These are phyloP conservation scores for Lasiodiplodia citricola DNA, from an alignment of 2,329 filamentous ascomycete species.

Conservation along the genomic window DNA sequence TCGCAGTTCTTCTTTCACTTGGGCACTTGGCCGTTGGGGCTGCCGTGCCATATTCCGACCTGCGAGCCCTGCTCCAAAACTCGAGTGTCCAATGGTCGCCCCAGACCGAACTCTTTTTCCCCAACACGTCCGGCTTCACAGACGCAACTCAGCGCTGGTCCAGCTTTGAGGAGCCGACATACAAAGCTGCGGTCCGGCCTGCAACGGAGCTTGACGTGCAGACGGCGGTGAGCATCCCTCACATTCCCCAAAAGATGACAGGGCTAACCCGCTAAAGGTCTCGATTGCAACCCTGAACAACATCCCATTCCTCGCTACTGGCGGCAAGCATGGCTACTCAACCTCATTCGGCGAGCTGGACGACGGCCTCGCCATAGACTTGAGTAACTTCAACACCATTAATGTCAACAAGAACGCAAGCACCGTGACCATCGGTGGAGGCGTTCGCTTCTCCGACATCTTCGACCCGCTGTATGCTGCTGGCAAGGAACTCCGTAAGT, in stretches of 20 bases:
- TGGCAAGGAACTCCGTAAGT: slow-evolving; percentile 41
- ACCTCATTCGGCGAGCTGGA: slow-evolving; percentile 34
- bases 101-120: background rate
- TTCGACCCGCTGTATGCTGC: slow-evolving; percentile 34
- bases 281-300: background rate
- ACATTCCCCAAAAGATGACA: background rate
- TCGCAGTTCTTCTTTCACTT: no score
- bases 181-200: background rate
- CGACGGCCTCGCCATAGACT: slow-evolving; percentile 40
- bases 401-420: slow-evolving; percentile 32
- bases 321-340: slow-evolving; percentile 42
- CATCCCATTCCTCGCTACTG: slow-evolving; percentile 44
- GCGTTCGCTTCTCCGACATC: slow-evolving; percentile 35
- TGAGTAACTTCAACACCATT: slow-evolving; percentile 38
- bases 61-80: background rate
- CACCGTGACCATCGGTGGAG: slow-evolving; percentile 38
- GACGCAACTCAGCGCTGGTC: background rate
- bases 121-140: background rate
- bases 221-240: background rate
- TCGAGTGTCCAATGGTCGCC: background rate
- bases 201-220: background rate
- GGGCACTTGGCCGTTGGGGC: no score
- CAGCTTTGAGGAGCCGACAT: background rate
- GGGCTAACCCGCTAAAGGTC: no score
- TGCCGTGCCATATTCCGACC: no score